Conservation (phyloP, 352 stramenopile species). For the Pythium coloratum region DNA sequence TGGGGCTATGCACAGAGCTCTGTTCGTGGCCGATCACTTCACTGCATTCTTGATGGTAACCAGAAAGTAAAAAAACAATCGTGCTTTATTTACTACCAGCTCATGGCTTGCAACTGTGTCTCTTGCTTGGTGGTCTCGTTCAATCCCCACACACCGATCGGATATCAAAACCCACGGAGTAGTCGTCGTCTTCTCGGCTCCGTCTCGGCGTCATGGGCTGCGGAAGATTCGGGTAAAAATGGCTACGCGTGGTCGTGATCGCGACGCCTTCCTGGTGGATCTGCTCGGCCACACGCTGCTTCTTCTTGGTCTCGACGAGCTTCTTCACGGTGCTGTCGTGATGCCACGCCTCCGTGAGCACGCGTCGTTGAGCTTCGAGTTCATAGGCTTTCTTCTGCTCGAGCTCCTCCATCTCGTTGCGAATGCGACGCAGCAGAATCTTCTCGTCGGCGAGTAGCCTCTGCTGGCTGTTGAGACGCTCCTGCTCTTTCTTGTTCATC, state of each 20-base stretch:
- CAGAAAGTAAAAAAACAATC: conserved; percentile 12
- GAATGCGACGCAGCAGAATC: conserved; percentile 50
- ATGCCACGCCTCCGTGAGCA: conserved; percentile 63
- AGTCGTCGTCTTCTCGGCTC: conserved; percentile 40
- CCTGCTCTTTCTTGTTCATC: conserved; percentile 54
- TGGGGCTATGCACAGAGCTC: background rate
- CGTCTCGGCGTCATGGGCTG: conserved; percentile 31
- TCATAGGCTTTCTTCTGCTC: conserved; percentile 56
- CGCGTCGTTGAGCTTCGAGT: conserved; percentile 52
- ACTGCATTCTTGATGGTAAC: background rate
- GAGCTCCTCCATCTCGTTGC: conserved; percentile 58
- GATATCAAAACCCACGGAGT: conserved; percentile 76
- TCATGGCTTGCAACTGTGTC: background rate
- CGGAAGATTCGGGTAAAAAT: conserved; percentile 32
- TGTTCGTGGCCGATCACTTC: background rate
- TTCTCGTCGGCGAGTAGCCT: conserved; percentile 56
- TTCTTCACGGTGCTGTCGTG: conserved; percentile 68
- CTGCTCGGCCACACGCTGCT: conserved; percentile 53
- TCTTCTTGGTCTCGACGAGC: conserved; percentile 60
- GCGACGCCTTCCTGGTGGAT: conserved; percentile 36
- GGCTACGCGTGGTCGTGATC: conserved; percentile 13
- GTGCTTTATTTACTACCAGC: conserved; percentile 18
- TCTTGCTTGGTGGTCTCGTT: background rate
- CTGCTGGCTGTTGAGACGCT: conserved; percentile 39
- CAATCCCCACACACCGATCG: conserved; percentile 49